Base-by-base conservation (phyloP, 1,284 basidiomycete species). In the Puccinia novopanici region DNA sequence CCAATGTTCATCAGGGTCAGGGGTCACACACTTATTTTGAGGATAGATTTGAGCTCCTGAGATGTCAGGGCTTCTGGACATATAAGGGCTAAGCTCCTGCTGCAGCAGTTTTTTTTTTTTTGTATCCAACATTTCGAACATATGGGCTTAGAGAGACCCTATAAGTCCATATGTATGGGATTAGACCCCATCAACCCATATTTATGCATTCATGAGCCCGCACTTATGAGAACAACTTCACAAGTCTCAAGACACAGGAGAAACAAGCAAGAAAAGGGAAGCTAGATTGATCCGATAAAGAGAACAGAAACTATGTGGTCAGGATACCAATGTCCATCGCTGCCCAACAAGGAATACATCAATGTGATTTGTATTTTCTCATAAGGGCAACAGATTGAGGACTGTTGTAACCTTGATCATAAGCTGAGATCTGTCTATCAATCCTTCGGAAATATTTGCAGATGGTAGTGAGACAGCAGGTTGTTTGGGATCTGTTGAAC, bases 311-410 rank as follows among this genome's bases (percentile, higher is more conserved):
- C 45, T 48, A 67, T 3, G 4, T 24, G 15, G 65, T 67, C 24
- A 67, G 65, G 6, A 67, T 67, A 48, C 48, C 40, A 27, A 67
- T 67, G 34, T 27, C 3, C 65, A 67, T 67, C 15, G 65, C 65
- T 45, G 65, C 65, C 34, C 15, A n/a, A 13, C 65, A 17, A 24
- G 65, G 65, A 17, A 67, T 67, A 22, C 65, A 67, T 24, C 65
- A 40, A 48, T 67, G 65, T 17, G 40, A 67, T 67, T 67, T 67
- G 45, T 67, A 67, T 48, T 67, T 67, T 48, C 48, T 67, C 65
- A 67, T 67, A n/a, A 67, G 34, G 34, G 34, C 15, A 5, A 45
- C 40, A 19, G 37, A 42, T 48, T 67, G 65, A 9, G 65, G 65
- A 45, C 65, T 40, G 34, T 67, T 67, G 19, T 52, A 52, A 12